Percentiles rank a stretch among this genome's conserved stretches.
These are phyloP conservation scores for Apiospora phragmitis DNA, from an alignment of 2,329 filamentous ascomycete genomes.

Conservation along the genomic window DNA sequence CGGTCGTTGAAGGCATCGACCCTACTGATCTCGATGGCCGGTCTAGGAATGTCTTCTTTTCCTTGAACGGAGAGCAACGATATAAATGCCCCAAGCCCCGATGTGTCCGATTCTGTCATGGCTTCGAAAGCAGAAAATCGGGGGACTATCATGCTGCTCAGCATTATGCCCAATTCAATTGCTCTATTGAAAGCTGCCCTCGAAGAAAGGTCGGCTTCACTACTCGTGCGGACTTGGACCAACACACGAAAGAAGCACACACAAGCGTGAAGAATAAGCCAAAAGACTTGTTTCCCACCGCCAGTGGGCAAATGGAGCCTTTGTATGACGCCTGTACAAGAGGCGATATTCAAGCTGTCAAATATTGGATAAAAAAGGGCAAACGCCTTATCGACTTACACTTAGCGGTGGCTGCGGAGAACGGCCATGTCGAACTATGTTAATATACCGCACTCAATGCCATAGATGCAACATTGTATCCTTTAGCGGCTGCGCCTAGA, in stretches of 20 bases:
- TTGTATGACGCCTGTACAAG: not conserved
- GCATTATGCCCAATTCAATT: not conserved
- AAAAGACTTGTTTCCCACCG: not conserved
- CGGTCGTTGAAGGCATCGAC: not conserved
- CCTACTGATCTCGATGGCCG: not conserved
- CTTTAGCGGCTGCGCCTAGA: not conserved
- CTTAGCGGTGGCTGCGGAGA: not conserved
- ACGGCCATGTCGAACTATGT: not conserved
- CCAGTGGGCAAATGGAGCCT: no score
- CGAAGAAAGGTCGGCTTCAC: not conserved
- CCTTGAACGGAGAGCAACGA: not conserved
- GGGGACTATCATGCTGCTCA: not conserved
- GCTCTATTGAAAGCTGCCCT: not conserved
- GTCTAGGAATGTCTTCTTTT: not conserved
- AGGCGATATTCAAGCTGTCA: not conserved
- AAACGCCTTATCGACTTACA: not conserved
- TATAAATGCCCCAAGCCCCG: not conserved
- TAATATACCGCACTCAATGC: not conserved
- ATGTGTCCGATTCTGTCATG: not conserved
- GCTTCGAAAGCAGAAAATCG: not conserved
- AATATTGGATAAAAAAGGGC: not conserved
- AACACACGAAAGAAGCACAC: not conserved
- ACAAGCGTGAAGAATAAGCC: not conserved
- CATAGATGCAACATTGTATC: not conserved
- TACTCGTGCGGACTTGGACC: not conserved